Evolutionary conservation across 805 yeast species (phyloP), one percentile per base, ranked within the genome.

Genomic region (Lipomyces starkeyi): DNA sequence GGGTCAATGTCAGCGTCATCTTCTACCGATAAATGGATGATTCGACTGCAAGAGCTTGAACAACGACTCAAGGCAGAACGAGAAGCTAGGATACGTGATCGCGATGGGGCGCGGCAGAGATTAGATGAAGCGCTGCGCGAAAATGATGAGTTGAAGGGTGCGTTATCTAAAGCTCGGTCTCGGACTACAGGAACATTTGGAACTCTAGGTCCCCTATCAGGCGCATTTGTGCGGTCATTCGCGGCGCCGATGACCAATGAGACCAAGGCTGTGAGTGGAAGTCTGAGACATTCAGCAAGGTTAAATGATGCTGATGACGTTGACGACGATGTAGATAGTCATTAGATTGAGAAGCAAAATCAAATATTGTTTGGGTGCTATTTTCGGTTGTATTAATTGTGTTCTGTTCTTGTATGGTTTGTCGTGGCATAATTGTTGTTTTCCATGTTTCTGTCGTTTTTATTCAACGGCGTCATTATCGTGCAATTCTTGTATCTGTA

Each of bases 61-160:
- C 62, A 69, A n/a, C 69, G 74, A 25, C 67, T 71, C 11, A 73
- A 73, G 47, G 73, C 71, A 22, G 75, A 73, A 60, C 69, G 74
- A 14, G 74, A 72, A 58, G 74, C 71, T 7, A 66, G 75, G 9
- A 62, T 71, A 22, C 69, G 71, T 9, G 75, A 73, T 55, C 74
- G 69, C n/a, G 66, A 71, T 32, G 75, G 75, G 0, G 73, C 75
- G 9, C 43, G 66, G n/a, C 71, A 73, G 37, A 25, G 73, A 32
- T 58, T 73, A n/a, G 62, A 64, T 40, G 74, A 73, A 40, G 65
- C 71, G 4, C 20, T 59, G 22, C 49, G 55, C 25, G 74, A 71
- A 32, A 68, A 65, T 25, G 69, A 32, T 11, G 43, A 53, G 17
- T 47, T 64, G 25, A 29, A 52, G 17, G 68, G 14, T n/a, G 61